phyloP scores from a whole-genome alignment of 768 basidiomycete genomes.

The Leccinum sublutescens region DNA sequence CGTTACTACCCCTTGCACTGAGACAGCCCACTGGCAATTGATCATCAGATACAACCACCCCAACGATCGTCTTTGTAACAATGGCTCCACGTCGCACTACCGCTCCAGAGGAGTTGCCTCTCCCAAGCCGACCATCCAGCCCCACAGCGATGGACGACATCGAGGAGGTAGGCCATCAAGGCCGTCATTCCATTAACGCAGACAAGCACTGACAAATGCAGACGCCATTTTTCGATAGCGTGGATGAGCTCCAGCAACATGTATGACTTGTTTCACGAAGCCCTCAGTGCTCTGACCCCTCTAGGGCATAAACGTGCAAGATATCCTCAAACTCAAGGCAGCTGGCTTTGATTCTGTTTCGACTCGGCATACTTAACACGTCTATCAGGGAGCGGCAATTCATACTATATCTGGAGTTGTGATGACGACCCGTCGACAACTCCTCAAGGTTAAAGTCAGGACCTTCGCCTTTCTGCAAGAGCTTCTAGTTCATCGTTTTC shows the following conservation, averaged over 20 bases:
- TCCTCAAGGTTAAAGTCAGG: constrained; percentile 88
- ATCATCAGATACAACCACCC: too few species aligned
- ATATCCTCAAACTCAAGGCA: constrained; percentile 91
- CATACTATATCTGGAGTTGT: constrained; percentile 85
- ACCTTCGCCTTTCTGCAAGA: neutral
- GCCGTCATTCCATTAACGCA: neutral
- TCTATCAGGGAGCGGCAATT: constrained; percentile 65
- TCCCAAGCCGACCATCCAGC: too few species aligned
- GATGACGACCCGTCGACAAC: constrained; percentile 86
- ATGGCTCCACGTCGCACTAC: too few species aligned
- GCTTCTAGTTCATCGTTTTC: neutral
- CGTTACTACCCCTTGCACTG: too few species aligned
- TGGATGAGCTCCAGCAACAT: constrained; percentile 86
- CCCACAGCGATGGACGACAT: constrained; percentile 30
- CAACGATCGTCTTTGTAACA: too few species aligned
- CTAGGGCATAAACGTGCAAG: constrained; percentile 94
- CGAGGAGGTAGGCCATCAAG: constrained; percentile 38
- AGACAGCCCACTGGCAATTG: too few species aligned
- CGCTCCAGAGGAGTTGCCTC: too few species aligned
- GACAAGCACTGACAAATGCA: constrained; percentile 20
- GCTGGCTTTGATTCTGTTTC: constrained; percentile 8
- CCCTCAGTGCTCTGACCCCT: neutral
- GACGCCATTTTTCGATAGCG: constrained; percentile 67
- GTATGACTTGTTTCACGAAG: constrained; percentile 37
- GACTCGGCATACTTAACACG: neutral